Conservation (phyloP, 352 stramenopile species). For the Globisporangium paroecandrum region DNA sequence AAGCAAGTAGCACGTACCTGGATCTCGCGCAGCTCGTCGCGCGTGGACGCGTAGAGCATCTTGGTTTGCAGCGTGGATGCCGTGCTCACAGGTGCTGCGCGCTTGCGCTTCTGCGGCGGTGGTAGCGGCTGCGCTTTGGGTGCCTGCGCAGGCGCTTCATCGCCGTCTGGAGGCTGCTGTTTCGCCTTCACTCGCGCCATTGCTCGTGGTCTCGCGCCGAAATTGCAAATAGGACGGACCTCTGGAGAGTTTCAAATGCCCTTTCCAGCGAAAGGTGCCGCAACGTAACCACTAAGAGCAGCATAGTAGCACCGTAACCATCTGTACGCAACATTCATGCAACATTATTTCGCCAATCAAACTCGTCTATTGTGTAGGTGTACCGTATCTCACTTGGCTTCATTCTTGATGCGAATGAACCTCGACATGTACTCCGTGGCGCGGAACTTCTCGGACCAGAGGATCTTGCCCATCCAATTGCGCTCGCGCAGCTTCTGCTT, state of each 20-base stretch:
- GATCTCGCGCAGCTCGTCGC: slow-evolving; percentile 44
- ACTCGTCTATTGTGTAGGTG: background rate
- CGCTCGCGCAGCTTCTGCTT: slow-evolving; percentile 24
- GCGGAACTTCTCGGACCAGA: slow-evolving; percentile 81
- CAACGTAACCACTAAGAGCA: background rate
- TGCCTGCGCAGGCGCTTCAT: background rate
- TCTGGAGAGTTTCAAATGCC: background rate
- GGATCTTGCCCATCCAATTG: slow-evolving; percentile 78
- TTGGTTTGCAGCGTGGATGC: slow-evolving; percentile 37
- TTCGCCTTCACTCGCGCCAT: background rate
- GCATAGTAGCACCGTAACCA: background rate
- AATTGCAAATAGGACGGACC: background rate
- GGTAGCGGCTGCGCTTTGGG: slow-evolving; percentile 10
- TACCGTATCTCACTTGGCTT: slow-evolving; percentile 10
- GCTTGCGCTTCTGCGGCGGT: slow-evolving; percentile 30
- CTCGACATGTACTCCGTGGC: slow-evolving; percentile 84
- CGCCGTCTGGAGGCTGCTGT: background rate
- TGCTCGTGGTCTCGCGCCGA: background rate
- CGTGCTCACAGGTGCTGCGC: slow-evolving; percentile 22
- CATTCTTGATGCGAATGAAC: slow-evolving; percentile 78
- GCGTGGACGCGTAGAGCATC: slow-evolving; percentile 39
- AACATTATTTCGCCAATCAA: background rate
- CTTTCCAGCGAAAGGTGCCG: background rate
- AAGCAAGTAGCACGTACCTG: slow-evolving; percentile 19
- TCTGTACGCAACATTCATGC: background rate